These are phyloP conservation scores for Gossypium trilobum DNA, from an alignment of 441 rosid genomes.

Conservation along the genomic window DNA sequence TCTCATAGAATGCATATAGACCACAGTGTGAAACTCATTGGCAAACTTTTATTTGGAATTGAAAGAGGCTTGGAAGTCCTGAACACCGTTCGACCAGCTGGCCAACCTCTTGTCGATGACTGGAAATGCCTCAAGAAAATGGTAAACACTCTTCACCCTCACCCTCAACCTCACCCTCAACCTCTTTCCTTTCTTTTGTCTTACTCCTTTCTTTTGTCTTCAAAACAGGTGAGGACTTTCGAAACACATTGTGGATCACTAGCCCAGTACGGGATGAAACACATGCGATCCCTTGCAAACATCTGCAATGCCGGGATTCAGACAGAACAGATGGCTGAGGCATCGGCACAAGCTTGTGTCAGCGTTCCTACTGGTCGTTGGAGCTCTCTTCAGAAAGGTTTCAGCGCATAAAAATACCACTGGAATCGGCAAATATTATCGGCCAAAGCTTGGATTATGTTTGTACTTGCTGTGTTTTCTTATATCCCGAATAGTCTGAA, in stretches of 20 bases:
- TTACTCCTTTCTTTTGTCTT: not conserved
- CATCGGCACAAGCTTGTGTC: constrained; percentile 69
- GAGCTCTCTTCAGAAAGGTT: constrained; percentile 72
- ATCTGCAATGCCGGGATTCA: constrained; percentile 68
- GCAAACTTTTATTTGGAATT: constrained; percentile 75
- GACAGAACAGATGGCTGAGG: constrained; percentile 60
- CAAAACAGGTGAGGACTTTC: constrained; percentile 62
- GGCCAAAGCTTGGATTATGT: not conserved
- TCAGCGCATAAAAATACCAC: constrained; percentile 42
- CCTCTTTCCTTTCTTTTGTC: not conserved
- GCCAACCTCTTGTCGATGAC: constrained; percentile 82
- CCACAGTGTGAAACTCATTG: constrained; percentile 55
- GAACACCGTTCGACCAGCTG: constrained; percentile 46
- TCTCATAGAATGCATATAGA: constrained; percentile 80
- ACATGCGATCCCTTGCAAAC: constrained; percentile 89
- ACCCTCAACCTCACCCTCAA: not conserved
- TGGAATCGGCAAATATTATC: constrained; percentile 6
- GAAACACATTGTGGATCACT: constrained; percentile 75
- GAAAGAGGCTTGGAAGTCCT: constrained; percentile 50
- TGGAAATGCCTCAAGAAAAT: constrained; percentile 75
- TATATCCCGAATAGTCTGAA: not conserved
- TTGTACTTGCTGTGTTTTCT: not conserved
- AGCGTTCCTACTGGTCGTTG: constrained; percentile 53
- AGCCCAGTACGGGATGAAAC: constrained; percentile 87
- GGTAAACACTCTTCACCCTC: constrained; percentile 29